Evolutionary conservation across 2,329 filamentous ascomycete species (phyloP), one percentile per base, ranked within the genome.

Genomic region (Alternaria angustiovoidea): DNA sequence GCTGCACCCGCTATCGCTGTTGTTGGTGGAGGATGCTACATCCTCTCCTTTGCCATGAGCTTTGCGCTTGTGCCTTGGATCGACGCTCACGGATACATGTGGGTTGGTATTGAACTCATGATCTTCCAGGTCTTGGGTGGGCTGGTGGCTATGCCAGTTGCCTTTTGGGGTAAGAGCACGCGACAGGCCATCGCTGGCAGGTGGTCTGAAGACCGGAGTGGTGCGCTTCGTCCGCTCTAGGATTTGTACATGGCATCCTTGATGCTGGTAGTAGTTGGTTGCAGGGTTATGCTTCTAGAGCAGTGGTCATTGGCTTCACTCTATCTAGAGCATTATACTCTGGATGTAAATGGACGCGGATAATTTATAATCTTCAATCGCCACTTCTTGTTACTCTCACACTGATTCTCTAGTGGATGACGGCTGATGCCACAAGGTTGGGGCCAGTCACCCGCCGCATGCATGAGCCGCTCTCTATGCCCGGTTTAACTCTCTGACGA

Each of bases 31-130:
- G 68, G 69, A 1, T 65, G 68, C 39, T 74, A 68, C 49, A 38
- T 75, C 1, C 22, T 69, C 3, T 65, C 61, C 52, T 75, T 73
- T 41, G 47, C 48, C 0, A 55, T 75, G 63, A 72, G 62, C 48
- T 74, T 72, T 48, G 63, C 57, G 1, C 59, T 73, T 1, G 56
- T 62, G 1, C 70, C 69, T 2, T 76, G 73, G 73, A 67, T 74
- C 11, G 42, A 43, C 0, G 55, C 65, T 6, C 71, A 76, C 22
- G 73, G 71, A 0, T 73, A 64, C 49, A 56, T 72, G 68, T 32
- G 73, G 55, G 61, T 77, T 44, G 65, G 76, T 47, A 60, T 79
- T 65, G 51, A 81, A 64, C 58, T 79, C 68, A 51, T 75, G 70
- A 44, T 75, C 42, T 57, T 81, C 63, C 62, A 82, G 63, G 55